Percentiles rank a stretch among this genome's conserved stretches.
phyloP scores from a whole-genome alignment of 148 eudicot genomes.

The Beta vulgaris region DNA sequence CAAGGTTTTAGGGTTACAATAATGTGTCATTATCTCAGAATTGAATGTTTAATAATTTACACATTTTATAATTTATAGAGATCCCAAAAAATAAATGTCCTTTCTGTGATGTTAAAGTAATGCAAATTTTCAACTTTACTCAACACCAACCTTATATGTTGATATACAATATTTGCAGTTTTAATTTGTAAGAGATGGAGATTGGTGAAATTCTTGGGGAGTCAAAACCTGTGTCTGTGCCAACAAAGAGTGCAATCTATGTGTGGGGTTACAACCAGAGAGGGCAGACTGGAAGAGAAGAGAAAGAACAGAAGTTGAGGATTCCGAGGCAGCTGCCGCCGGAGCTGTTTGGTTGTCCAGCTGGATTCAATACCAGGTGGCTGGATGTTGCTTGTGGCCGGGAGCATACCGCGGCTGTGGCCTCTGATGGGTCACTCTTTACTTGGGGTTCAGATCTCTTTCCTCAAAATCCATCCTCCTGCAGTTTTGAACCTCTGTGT shows the following conservation, averaged over 20 bases:
- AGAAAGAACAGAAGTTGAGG: slow-evolving; percentile 64
- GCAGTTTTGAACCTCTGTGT: slow-evolving; percentile 33
- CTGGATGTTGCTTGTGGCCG: slow-evolving; percentile 91
- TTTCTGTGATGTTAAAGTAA: neutral
- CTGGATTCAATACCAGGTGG: slow-evolving; percentile 71
- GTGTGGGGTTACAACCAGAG: slow-evolving; percentile 94
- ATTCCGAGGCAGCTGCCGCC: slow-evolving; percentile 91
- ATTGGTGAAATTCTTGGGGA: slow-evolving; percentile 66
- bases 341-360: slow-evolving; percentile 84
- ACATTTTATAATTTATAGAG: too few relatives aligned
- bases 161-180: slow-evolving; percentile 9
- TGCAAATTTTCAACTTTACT: neutral
- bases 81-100: too few relatives aligned
- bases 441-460: slow-evolving; percentile 83
- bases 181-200: slow-evolving; percentile 44
- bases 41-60: too few relatives aligned
- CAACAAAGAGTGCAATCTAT: slow-evolving; percentile 83
- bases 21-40: too few relatives aligned
- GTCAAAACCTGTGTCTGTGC: slow-evolving; percentile 37
- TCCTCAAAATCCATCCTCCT: slow-evolving; percentile 28
- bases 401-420: slow-evolving; percentile 88
- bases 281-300: slow-evolving; percentile 84
- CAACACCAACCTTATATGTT: too few relatives aligned
- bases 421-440: slow-evolving; percentile 91
- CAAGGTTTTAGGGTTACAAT: neutral